phyloP scores from a whole-genome alignment of 1,284 basidiomycete species.

The Trametes hirsuta region DNA sequence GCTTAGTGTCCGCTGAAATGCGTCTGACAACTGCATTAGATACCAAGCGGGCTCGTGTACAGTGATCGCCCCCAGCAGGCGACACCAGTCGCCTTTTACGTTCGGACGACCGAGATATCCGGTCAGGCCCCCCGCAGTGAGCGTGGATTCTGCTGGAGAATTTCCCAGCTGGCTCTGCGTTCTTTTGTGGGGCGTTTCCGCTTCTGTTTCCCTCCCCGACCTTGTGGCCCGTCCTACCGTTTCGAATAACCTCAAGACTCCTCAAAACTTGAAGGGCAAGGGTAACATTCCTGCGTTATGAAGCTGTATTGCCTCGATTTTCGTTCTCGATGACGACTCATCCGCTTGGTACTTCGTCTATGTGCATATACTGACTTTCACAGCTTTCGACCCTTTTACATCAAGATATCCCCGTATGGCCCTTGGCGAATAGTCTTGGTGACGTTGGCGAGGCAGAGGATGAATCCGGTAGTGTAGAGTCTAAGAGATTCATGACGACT shows the following conservation, averaged over 20 bases:
- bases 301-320: neutral
- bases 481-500: too few relatives aligned
- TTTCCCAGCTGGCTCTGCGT: conserved; percentile 4
- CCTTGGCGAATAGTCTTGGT: neutral
- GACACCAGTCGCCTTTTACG: neutral
- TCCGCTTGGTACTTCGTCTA: neutral
- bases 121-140: conserved; percentile 10
- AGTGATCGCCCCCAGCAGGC: neutral
- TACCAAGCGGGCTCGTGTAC: conserved; percentile 16
- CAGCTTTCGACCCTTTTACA: neutral
- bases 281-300: conserved; percentile 2
- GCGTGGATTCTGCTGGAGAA: neutral
- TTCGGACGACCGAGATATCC: neutral
- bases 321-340: neutral
- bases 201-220: neutral
- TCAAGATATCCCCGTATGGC: neutral
- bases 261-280: neutral
- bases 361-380: conserved; percentile 3
- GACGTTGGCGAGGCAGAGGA: too few relatives aligned
- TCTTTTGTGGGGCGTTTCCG: neutral
- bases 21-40: conserved; percentile 4
- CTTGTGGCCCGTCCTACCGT: neutral
- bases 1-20: neutral
- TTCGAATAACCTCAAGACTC: neutral
- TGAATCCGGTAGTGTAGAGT: too few relatives aligned